Evolutionary conservation across 2,329 filamentous ascomycete species (phyloP), one percentile per base, ranked within the genome.

Genomic region (Biscogniauxia marginata): DNA sequence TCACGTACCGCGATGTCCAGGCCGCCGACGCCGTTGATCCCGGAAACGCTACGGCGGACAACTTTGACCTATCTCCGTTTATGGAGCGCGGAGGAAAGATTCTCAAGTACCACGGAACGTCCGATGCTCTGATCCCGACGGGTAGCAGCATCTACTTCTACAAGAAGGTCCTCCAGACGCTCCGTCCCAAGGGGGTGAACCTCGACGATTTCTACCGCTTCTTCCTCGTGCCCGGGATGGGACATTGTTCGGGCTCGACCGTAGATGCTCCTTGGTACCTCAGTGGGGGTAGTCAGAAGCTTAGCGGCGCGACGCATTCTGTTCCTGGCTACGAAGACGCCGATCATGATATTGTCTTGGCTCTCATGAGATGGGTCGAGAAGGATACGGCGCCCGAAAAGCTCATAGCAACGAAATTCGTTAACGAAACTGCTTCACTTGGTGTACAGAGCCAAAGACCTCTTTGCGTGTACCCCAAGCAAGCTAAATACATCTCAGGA

Each of bases 211-310:
- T 79, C 66, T 84, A 79, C 68, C 64, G 71, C 18, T 75, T 79
- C 60, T 81, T 81, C 67, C 67, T 72, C 5, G 71, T 81, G n/a
- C 77, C 77, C 2, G 79, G 79, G 1, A 80, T 81, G 77, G 68
- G 66, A 13, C 79, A 82, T 64, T 83, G 80, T 60, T 52, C 59
- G 49, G 47, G 67, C 58, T 54, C 66, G 20, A 39, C 51, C 6
- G 61, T 65, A 18, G 30, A 16, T 9, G 71, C 71, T 1, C 72
- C 72, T 2, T 74, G 67, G 69, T 70, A 71, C 55, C 65, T 73
- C 52, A 69, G 60, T 20, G 68, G 55, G 2, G 65, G 67, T 3
- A 67, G 64, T 23, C 71, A 73, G 59, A 48, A 64, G 5, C 23
- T 68, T 19, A 59, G 64, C 0, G 71, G 61, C 1, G 54, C 55